These are phyloP conservation scores for Tarenaya hassleriana DNA, from an alignment of 345 rosid genomes.

Conservation along the genomic window DNA sequence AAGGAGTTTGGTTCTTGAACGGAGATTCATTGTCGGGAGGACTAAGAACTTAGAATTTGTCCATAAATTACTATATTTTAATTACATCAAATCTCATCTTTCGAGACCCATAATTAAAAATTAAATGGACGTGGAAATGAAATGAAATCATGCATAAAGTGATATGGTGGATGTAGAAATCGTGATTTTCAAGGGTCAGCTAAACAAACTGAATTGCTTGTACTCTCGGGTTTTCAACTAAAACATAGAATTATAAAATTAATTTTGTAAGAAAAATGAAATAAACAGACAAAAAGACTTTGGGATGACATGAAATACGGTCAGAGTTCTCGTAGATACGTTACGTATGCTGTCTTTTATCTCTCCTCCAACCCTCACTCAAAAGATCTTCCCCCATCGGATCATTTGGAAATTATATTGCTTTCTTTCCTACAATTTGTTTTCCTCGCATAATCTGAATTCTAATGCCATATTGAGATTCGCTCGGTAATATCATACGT, in stretches of 20 bases:
- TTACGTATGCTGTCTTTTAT: conserved; percentile 5
- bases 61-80: neutral
- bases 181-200: conserved; percentile 26
- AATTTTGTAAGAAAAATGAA: neutral
- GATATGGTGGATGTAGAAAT: conserved; percentile 17
- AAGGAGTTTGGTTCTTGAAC: neutral
- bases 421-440: conserved; percentile 5
- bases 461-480: too few species aligned
- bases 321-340: conserved; percentile 14
- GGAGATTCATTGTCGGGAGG: neutral
- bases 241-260: conserved; percentile 9
- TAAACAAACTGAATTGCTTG: conserved; percentile 30
- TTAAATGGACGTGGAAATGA: neutral
- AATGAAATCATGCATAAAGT: neutral
- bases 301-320: conserved; percentile 13
- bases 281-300: neutral
- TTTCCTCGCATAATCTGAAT: too few species aligned
- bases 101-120: too few species aligned
- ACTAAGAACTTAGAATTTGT: too few species aligned
- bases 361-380: conserved; percentile 19
- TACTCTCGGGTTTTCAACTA: conserved; percentile 22
- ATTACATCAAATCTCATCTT: neutral
- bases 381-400: conserved; percentile 10
- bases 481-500: too few species aligned
- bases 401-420: neutral